Percentiles rank a stretch among this genome's conserved stretches.
phyloP scores from a whole-genome alignment of 495 filamentous ascomycete genomes.

The Talaromyces nanjingensis region DNA sequence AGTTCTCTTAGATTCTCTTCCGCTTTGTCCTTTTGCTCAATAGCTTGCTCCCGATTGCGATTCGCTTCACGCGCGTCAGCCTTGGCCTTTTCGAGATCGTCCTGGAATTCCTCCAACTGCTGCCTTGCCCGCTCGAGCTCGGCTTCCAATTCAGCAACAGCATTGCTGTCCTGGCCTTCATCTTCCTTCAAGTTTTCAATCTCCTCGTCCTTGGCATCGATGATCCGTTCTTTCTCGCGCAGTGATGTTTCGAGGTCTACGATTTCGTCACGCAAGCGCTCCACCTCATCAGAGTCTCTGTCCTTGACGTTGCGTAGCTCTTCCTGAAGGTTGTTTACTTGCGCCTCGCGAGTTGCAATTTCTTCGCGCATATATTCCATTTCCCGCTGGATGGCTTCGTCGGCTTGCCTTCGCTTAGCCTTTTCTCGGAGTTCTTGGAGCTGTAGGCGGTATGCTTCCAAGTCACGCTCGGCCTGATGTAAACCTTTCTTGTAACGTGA shows the following conservation, averaged over 20 bases:
- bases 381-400: conserved; percentile 55
- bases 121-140: conserved; percentile 49
- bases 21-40: conserved; percentile 47
- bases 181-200: conserved; percentile 53
- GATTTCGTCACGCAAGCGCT: conserved; percentile 60
- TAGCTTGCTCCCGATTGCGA: conserved; percentile 54
- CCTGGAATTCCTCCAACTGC: conserved; percentile 54
- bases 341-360: conserved; percentile 47
- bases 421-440: conserved; percentile 73
- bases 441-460: conserved; percentile 71
- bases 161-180: conserved; percentile 43
- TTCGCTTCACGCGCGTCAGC: conserved; percentile 51
- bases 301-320: conserved; percentile 38
- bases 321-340: conserved; percentile 40
- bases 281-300: conserved; percentile 44
- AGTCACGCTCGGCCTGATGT: conserved; percentile 66
- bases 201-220: conserved; percentile 61
- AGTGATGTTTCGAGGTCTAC: conserved; percentile 60
- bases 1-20: conserved; percentile 51
- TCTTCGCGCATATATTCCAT: conserved; percentile 54
- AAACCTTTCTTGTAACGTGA: conserved; percentile 75
- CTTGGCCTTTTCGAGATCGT: conserved; percentile 45
- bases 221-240: conserved; percentile 55
- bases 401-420: conserved; percentile 63
- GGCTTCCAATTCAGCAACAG: conserved; percentile 43